Percentiles rank a stretch among this genome's conserved stretches.
phyloP scores from a whole-genome alignment of 257 asterid genomes.

The Solanum bulbocastanum region DNA sequence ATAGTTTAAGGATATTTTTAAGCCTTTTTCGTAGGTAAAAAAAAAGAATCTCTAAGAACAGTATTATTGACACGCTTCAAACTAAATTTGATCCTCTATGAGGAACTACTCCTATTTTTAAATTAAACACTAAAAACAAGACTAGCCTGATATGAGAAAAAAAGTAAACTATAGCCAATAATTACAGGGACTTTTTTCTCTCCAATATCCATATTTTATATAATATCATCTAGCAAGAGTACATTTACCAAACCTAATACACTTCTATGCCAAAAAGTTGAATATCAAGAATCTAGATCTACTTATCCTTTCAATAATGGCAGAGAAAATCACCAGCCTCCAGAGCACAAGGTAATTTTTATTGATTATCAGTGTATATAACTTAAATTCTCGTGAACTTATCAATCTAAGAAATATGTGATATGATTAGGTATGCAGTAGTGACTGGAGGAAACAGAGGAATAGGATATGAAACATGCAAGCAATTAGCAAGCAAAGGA shows the following conservation, averaged over 20 bases:
- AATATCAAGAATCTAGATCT: conserved; percentile 3
- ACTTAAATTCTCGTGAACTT: not conserved
- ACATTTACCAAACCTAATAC: not conserved
- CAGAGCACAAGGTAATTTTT: not conserved
- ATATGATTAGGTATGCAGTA: conserved; percentile 21
- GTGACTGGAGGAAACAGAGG: conserved; percentile 49
- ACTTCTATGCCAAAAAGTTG: not conserved
- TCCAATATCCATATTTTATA: not conserved
- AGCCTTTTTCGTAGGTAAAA: no score
- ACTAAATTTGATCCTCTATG: no score
- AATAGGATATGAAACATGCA: conserved; percentile 45
- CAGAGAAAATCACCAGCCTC: not conserved
- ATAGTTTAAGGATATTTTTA: no score
- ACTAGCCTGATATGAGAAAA: not conserved
- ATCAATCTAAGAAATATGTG: not conserved
- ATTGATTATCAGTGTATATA: not conserved
- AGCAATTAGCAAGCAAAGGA: conserved; percentile 35
- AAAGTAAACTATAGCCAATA: not conserved
- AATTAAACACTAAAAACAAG: not conserved
- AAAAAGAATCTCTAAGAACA: no score
- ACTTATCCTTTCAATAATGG: not conserved
- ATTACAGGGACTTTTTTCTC: not conserved
- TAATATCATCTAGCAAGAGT: not conserved
- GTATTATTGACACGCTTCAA: no score
- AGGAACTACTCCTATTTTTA: no score